phyloP scores from a whole-genome alignment of 345 rosid genomes.

The Erysimum cheiranthoides region DNA sequence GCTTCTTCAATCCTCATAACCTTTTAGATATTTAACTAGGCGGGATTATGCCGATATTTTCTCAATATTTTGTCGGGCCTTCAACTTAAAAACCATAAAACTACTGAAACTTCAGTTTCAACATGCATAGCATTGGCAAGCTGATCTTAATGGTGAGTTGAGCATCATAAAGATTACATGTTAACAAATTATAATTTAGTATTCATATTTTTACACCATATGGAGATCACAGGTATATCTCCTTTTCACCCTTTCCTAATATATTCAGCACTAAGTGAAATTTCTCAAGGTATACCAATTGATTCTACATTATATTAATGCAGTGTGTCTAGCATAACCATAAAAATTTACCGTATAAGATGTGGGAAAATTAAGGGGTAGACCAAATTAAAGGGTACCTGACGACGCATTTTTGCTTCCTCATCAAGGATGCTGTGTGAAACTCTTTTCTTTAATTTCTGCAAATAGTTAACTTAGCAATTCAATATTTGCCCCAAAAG shows the following conservation, averaged over 20 bases:
- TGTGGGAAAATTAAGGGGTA: not conserved
- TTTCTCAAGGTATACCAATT: not conserved
- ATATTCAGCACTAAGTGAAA: not conserved
- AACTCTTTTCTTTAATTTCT: constrained; percentile 54
- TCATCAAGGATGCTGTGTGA: constrained; percentile 44
- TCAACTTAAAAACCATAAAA: not conserved
- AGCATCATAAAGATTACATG: constrained; percentile 12
- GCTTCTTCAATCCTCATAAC: not conserved
- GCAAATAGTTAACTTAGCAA: constrained; percentile 40
- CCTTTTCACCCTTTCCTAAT: constrained; percentile 1
- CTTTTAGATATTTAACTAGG: not conserved
- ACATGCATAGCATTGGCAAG: not conserved
- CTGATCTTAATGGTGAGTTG: constrained; percentile 13
- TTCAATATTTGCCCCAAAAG: constrained; percentile 28
- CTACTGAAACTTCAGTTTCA: not conserved
- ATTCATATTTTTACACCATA: constrained; percentile 8
- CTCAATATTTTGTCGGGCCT: not conserved
- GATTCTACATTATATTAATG: not conserved
- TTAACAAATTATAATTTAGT: not conserved
- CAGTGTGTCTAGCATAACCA: constrained; percentile 5
- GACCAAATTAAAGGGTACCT: constrained; percentile 57
- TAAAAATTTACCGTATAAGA: not conserved
- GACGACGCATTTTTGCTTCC: constrained; percentile 63
- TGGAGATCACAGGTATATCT: not conserved
- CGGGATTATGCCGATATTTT: no score